These are phyloP conservation scores for Xylaria digitata DNA, from an alignment of 2,329 filamentous ascomycete species.

Conservation along the genomic window DNA sequence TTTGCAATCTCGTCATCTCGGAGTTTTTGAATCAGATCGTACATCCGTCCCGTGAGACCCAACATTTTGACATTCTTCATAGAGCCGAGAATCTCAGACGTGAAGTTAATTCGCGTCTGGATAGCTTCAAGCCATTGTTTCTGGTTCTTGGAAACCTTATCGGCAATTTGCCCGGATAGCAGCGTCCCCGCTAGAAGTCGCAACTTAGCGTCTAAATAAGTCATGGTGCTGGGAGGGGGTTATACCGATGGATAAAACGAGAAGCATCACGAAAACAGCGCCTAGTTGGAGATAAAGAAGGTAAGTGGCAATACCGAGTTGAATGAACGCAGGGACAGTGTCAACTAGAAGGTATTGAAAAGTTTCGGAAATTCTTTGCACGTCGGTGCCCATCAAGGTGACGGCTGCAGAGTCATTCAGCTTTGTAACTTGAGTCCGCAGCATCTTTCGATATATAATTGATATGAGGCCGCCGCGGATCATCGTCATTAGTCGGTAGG, in stretches of 20 bases:
- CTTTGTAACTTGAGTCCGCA: slow-evolving; percentile 20
- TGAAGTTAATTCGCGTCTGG: slow-evolving; percentile 27
- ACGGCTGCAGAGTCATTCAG: slow-evolving; percentile 22
- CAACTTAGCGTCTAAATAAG: neutral
- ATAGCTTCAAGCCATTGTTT: slow-evolving; percentile 29
- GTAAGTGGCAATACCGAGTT: slow-evolving; percentile 34
- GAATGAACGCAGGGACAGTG: slow-evolving; percentile 24
- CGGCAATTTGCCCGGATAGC: slow-evolving; percentile 25
- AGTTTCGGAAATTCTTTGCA: slow-evolving; percentile 30
- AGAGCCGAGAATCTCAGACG: slow-evolving; percentile 26
- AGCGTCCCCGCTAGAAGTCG: slow-evolving; percentile 21
- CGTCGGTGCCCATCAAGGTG: slow-evolving; percentile 34
- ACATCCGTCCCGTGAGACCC: slow-evolving; percentile 29
- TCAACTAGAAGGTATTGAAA: slow-evolving; percentile 29
- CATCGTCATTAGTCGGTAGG: slow-evolving; percentile 30
- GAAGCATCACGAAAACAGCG: slow-evolving; percentile 23
- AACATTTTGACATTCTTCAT: slow-evolving; percentile 38
- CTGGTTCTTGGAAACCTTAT: slow-evolving; percentile 28
- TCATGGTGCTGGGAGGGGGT: neutral
- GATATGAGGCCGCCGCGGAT: slow-evolving; percentile 29
- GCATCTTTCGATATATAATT: slow-evolving; percentile 25
- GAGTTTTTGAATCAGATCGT: slow-evolving; percentile 21
- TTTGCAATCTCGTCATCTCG: slow-evolving; percentile 29
- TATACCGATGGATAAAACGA: slow-evolving; percentile 25
- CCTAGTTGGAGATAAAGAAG: slow-evolving; percentile 32